Percentiles rank a stretch among this genome's conserved stretches.
These are phyloP conservation scores for Echites panduratus DNA, from an alignment of 257 asterid genomes.

Conservation along the genomic window DNA sequence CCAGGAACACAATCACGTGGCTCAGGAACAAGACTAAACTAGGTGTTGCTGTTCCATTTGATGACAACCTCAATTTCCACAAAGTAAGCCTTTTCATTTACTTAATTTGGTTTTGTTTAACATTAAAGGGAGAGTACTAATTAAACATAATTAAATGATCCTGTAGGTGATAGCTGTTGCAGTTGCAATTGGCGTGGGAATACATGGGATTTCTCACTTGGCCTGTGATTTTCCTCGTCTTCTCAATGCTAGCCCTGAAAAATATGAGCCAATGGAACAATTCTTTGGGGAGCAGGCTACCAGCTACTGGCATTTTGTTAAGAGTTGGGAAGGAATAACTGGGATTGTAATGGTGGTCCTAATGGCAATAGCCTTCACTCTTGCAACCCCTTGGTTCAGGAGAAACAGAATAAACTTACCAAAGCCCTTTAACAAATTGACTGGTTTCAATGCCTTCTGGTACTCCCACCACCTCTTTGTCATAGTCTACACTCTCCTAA, in stretches of 20 bases:
- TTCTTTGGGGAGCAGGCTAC: constrained; percentile 59
- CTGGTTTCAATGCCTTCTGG: constrained; percentile 95
- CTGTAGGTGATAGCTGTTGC: constrained; percentile 63
- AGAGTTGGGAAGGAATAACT: constrained; percentile 68
- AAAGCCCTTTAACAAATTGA: constrained; percentile 48
- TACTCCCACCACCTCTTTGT: constrained; percentile 78
- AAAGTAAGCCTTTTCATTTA: constrained; percentile 31
- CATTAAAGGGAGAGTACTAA: not conserved
- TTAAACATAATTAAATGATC: not conserved
- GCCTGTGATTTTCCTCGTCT: constrained; percentile 71
- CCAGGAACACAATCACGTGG: constrained; percentile 92
- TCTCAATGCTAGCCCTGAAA: constrained; percentile 33
- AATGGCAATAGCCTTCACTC: constrained; percentile 77
- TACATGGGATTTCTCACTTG: constrained; percentile 64
- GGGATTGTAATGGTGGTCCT: constrained; percentile 74
- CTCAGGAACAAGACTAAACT: constrained; percentile 68
- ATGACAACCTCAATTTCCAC: constrained; percentile 82
- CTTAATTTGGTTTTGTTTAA: no score
- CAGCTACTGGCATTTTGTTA: constrained; percentile 62
- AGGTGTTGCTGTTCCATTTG: constrained; percentile 69
- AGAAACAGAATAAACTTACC: constrained; percentile 50
- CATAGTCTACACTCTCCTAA: constrained; percentile 59
- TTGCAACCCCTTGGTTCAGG: constrained; percentile 79
- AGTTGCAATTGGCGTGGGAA: constrained; percentile 61
- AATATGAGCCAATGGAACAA: constrained; percentile 40